A percentile compares a stretch with the other conserved stretches of the same genome.
Conservation (phyloP, 2,329 filamentous ascomycete genomes). For the Talaromyces sp. region DNA sequence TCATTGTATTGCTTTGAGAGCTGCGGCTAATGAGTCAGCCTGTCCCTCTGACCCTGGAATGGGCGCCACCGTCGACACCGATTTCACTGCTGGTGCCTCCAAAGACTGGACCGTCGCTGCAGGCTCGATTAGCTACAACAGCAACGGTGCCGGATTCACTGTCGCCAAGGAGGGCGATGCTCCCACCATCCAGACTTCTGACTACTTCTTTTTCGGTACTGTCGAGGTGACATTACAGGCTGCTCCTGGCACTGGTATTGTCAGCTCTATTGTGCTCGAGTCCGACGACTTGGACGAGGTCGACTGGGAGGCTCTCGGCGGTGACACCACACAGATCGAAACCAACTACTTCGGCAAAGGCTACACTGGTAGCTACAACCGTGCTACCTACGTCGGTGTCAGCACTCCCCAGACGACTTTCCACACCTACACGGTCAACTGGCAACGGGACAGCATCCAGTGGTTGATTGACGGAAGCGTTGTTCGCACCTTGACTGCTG, state of each 20-base stretch:
- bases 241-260: slow-evolving; percentile 82
- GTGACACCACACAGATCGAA: slow-evolving; percentile 51
- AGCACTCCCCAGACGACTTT: slow-evolving; percentile 52
- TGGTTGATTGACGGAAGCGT: slow-evolving; percentile 63
- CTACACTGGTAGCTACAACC: slow-evolving; percentile 72
- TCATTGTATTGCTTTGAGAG: not conserved
- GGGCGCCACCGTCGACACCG: slow-evolving; percentile 39
- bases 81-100: slow-evolving; percentile 50
- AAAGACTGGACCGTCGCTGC: slow-evolving; percentile 71
- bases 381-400: slow-evolving; percentile 71
- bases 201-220: slow-evolving; percentile 98
- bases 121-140: slow-evolving; percentile 52
- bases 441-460: slow-evolving; percentile 60
- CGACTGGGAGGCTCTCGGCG: slow-evolving; percentile 61
- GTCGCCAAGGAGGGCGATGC: slow-evolving; percentile 74
- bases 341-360: slow-evolving; percentile 98
- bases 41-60: slow-evolving; percentile 73
- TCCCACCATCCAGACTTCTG: slow-evolving; percentile 80
- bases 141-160: slow-evolving; percentile 77
- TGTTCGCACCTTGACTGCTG: slow-evolving; percentile 60
- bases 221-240: slow-evolving; percentile 82
- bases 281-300: slow-evolving; percentile 96
- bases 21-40: slow-evolving; percentile 19
- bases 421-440: slow-evolving; percentile 57
- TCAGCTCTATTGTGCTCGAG: slow-evolving; percentile 85